Conservation (phyloP, 306 rosid species). For the Mimosa bimucronata region DNA sequence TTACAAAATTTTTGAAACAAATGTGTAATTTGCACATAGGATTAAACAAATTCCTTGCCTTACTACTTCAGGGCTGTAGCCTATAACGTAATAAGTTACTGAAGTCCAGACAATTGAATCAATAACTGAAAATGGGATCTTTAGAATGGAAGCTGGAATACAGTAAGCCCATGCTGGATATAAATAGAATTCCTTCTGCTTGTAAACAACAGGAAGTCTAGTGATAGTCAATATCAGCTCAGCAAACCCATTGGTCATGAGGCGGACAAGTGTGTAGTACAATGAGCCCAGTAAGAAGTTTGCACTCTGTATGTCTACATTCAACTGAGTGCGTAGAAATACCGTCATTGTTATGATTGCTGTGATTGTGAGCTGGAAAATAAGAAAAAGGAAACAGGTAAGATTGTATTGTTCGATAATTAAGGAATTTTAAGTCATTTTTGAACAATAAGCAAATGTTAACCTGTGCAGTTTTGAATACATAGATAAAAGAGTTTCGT, state of each 20-base stretch:
- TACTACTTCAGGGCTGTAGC: constrained; percentile 62
- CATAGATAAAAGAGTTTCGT: constrained; percentile 71
- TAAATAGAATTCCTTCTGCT: constrained; percentile 61
- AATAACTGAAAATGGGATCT: constrained; percentile 62
- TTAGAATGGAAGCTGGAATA: constrained; percentile 57
- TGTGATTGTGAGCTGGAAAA: constrained; percentile 62
- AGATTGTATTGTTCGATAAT: constrained; percentile 7
- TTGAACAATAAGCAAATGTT: constrained; percentile 21
- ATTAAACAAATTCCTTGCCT: constrained; percentile 43
- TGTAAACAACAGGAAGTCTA: constrained; percentile 65
- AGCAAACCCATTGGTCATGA: constrained; percentile 79
- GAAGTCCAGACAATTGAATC: constrained; percentile 63
- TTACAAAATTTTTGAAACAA: constrained; percentile 11
- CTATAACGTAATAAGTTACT: constrained; percentile 62
- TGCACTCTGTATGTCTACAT: constrained; percentile 52
- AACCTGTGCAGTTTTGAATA: constrained; percentile 78
- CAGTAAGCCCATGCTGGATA: constrained; percentile 71
- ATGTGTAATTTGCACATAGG: constrained; percentile 1
- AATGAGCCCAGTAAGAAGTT: constrained; percentile 72
- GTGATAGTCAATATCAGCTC: constrained; percentile 71
- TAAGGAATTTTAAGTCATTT: constrained; percentile 5
- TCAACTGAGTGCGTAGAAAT: constrained; percentile 61
- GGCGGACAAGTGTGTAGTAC: constrained; percentile 67
- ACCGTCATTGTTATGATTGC: constrained; percentile 80
- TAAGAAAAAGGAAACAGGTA: constrained; percentile 23